phyloP scores from a whole-genome alignment of 139 green algal genomes.

The Trebouxia sp. region DNA sequence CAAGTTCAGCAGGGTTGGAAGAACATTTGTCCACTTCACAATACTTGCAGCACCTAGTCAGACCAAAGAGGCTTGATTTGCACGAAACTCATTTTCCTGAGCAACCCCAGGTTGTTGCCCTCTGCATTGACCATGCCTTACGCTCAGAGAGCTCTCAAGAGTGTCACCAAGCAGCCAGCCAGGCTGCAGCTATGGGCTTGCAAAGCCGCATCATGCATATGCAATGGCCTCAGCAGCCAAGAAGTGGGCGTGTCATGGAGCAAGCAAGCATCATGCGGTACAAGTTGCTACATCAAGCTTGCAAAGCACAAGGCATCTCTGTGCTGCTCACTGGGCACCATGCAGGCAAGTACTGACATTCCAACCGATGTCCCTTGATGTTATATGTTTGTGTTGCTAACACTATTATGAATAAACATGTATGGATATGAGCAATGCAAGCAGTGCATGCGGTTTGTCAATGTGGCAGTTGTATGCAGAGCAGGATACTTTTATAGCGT shows the following conservation, averaged over 20 bases:
- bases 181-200: slow-evolving; percentile 40
- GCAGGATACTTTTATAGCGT: no score
- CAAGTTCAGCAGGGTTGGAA: not conserved
- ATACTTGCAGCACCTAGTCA: not conserved
- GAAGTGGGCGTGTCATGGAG: slow-evolving; percentile 26
- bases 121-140: slow-evolving; percentile 57
- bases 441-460: no score
- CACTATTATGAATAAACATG: no score
- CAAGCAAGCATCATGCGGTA: slow-evolving; percentile 49
- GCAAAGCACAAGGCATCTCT: not conserved
- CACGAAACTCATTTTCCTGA: no score
- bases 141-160: slow-evolving; percentile 43
- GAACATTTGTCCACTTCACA: not conserved
- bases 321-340: slow-evolving; percentile 57
- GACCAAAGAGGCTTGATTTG: not conserved
- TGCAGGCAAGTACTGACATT: slow-evolving; percentile 40
- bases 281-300: slow-evolving; percentile 33
- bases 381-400: no score
- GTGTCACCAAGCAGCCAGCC: slow-evolving; percentile 29
- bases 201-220: slow-evolving; percentile 32
- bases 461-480: no score
- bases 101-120: slow-evolving; percentile 16
- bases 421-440: no score
- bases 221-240: slow-evolving; percentile 36
- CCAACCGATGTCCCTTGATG: no score